These are phyloP conservation scores for Heimioporus retisporus DNA, from an alignment of 1,284 basidiomycete species.

Conservation along the genomic window DNA sequence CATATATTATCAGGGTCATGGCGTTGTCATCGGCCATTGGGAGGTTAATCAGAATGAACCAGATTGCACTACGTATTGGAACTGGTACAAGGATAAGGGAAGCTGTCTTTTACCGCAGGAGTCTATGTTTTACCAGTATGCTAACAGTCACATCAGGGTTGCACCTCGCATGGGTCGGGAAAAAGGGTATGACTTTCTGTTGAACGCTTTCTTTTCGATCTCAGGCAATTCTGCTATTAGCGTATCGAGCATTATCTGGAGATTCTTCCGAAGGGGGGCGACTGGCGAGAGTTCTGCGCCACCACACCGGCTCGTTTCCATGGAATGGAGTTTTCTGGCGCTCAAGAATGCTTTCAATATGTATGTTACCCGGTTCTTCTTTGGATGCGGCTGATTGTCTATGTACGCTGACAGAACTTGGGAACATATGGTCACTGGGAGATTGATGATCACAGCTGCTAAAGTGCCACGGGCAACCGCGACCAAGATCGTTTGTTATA, in stretches of 20 bases:
- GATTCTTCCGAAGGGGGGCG: constrained; percentile 31
- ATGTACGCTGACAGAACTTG: constrained; percentile 12
- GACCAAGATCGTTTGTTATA: too few species aligned
- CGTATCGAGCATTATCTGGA: constrained; percentile 38
- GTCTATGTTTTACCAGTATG: not conserved
- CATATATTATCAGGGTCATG: constrained; percentile 24
- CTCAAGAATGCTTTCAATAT: constrained; percentile 27
- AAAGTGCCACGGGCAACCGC: not conserved
- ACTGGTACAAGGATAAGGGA: constrained; percentile 37
- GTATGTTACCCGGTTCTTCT: not conserved
- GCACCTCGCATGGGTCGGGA: constrained; percentile 32
- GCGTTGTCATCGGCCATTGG: constrained; percentile 30
- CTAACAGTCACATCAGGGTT: constrained; percentile 29
- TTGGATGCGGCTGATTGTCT: not conserved
- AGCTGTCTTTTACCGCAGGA: not conserved
- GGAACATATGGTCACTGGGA: constrained; percentile 26
- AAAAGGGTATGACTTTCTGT: constrained; percentile 26
- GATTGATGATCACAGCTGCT: constrained; percentile 21
- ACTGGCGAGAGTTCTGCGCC: constrained; percentile 44
- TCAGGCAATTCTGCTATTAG: constrained; percentile 2
- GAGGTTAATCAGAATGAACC: constrained; percentile 32
- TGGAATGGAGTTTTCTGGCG: constrained; percentile 34
- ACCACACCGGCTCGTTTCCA: constrained; percentile 40
- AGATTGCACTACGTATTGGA: constrained; percentile 32
- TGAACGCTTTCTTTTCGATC: not conserved